Evolutionary conservation across 768 basidiomycete genomes (phyloP).

Genomic region (Thelephora aurantiotincta): DNA sequence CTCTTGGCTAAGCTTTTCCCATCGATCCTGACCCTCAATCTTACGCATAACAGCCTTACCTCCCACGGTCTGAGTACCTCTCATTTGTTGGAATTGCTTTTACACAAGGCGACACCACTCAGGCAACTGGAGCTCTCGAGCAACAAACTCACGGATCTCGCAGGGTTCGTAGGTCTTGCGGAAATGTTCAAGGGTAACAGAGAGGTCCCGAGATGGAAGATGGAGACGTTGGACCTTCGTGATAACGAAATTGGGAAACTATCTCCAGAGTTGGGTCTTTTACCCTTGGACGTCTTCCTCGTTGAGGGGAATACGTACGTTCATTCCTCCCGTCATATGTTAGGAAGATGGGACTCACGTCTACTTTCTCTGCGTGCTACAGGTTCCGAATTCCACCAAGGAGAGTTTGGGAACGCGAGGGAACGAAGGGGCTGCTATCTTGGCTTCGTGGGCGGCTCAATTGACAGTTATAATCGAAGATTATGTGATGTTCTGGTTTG

Average conservation of each 20-base stretch:
- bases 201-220: constrained; percentile 50
- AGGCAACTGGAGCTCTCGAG: constrained; percentile 55
- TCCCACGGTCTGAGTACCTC: constrained; percentile 34
- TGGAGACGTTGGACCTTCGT: constrained; percentile 72
- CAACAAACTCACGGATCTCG: constrained; percentile 46
- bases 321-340: background rate
- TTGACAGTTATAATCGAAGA: constrained; percentile 12
- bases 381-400: constrained; percentile 76
- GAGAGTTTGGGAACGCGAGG: constrained; percentile 78
- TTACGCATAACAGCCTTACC: constrained; percentile 64
- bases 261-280: constrained; percentile 52
- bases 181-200: constrained; percentile 51
- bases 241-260: constrained; percentile 70
- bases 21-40: constrained; percentile 47
- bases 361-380: background rate
- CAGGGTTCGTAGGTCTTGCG: constrained; percentile 49
- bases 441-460: constrained; percentile 72
- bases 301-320: constrained; percentile 79
- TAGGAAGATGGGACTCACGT: background rate
- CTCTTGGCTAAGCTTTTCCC: constrained; percentile 59
- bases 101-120: constrained; percentile 29
- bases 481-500: too few relatives aligned
- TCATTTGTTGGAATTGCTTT: constrained; percentile 33
- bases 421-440: constrained; percentile 65
- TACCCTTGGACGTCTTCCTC: constrained; percentile 68